These are phyloP conservation scores for Fagus sylvatica DNA, from an alignment of 306 rosid species.

Conservation along the genomic window DNA sequence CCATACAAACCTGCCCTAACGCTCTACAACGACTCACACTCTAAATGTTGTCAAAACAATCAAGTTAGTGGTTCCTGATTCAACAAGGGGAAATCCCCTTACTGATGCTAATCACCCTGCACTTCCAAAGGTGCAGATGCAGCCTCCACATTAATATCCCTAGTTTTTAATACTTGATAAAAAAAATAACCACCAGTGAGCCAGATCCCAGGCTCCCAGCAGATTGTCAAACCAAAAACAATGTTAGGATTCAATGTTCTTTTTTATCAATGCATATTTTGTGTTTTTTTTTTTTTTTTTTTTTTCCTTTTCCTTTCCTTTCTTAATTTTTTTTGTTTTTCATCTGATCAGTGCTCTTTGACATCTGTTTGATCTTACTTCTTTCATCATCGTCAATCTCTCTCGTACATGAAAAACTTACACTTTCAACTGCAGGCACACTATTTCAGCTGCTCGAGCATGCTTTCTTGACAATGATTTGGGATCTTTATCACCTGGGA, in stretches of 20 bases:
- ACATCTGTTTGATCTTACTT: constrained; percentile 5
- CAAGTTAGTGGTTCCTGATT: too few relatives aligned
- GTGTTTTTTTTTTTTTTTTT: neutral
- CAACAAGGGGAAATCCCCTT: too few relatives aligned
- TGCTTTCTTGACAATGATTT: constrained; percentile 71
- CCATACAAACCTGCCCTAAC: too few relatives aligned
- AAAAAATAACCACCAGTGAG: neutral
- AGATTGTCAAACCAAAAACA: neutral
- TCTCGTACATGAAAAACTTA: neutral
- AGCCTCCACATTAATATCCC: neutral
- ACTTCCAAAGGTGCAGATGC: too few relatives aligned
- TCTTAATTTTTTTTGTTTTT: too few relatives aligned
- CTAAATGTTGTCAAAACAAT: too few relatives aligned
- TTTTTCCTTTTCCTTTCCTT: neutral
- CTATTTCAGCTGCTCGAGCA: constrained; percentile 78
- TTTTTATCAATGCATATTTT: neutral
- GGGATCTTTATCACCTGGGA: constrained; percentile 73
- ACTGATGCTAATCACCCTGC: too few relatives aligned
- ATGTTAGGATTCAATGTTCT: neutral
- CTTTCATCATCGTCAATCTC: neutral
- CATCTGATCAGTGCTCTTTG: constrained; percentile 7
- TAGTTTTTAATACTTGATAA: neutral
- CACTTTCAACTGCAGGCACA: constrained; percentile 51
- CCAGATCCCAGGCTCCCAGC: neutral
- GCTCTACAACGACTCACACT: too few relatives aligned